Evolutionary conservation across 2,329 filamentous ascomycete species (phyloP).

Genomic region (Penicillium sp.): DNA sequence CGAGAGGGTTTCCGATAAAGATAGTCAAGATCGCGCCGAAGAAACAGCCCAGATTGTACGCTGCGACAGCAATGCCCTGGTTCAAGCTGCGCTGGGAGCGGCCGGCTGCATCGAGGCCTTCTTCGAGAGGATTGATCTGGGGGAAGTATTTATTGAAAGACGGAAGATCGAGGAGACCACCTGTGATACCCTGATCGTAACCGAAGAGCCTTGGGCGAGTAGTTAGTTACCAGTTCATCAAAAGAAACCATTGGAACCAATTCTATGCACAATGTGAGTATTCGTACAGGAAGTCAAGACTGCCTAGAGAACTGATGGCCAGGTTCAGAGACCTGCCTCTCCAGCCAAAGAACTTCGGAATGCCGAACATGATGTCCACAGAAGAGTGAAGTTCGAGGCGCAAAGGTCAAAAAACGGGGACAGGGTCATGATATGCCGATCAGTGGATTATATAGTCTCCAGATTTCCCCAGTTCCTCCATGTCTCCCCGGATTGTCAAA

Average conservation of each 20-base stretch:
- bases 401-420: slow-evolving; percentile 2
- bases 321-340: slow-evolving; percentile 28
- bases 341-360: slow-evolving; percentile 29
- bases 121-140: slow-evolving; percentile 22
- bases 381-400: slow-evolving; percentile 9
- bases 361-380: slow-evolving; percentile 26
- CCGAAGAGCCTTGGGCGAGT: slow-evolving; percentile 30
- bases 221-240: slow-evolving; percentile 9
- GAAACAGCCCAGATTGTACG: slow-evolving; percentile 49
- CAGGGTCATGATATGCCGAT: slow-evolving; percentile 6
- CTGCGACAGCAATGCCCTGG: slow-evolving; percentile 39
- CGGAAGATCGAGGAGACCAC: slow-evolving; percentile 41
- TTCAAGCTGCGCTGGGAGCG: slow-evolving; percentile 22
- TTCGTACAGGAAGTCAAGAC: slow-evolving; percentile 38
- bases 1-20: slow-evolving; percentile 43
- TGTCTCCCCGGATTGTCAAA: slow-evolving; percentile 22
- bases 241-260: background rate
- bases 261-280: background rate
- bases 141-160: slow-evolving; percentile 43
- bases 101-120: background rate
- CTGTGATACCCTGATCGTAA: slow-evolving; percentile 43
- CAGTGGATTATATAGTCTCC: slow-evolving; percentile 25
- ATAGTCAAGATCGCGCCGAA: slow-evolving; percentile 47
- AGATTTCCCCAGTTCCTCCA: background rate
- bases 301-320: slow-evolving; percentile 45